Evolutionary conservation across 495 filamentous ascomycete species (phyloP).

Genomic region (Viridothelium virens): DNA sequence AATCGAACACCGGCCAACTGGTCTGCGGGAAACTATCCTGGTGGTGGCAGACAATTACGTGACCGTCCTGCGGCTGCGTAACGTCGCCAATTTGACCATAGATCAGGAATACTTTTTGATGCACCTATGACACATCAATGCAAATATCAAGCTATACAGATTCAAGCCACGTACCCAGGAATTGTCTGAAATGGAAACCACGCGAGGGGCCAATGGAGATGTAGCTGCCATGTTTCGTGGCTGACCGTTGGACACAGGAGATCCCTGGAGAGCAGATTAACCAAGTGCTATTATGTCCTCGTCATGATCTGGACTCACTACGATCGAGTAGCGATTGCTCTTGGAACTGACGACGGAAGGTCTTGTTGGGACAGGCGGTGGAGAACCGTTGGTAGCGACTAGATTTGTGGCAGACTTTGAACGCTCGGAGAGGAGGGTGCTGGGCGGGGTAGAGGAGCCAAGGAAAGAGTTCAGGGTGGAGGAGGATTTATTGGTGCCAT

Average conservation of each 20-base stretch:
- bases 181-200: constrained; percentile 68
- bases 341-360: constrained; percentile 29
- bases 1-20: constrained; percentile 75
- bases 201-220: constrained; percentile 69
- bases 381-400: constrained; percentile 43
- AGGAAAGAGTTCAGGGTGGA: constrained; percentile 56
- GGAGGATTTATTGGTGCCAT: constrained; percentile 44
- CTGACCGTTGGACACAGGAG: constrained; percentile 43
- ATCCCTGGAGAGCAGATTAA: constrained; percentile 47
- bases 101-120: constrained; percentile 80
- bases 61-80: constrained; percentile 68
- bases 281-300: constrained; percentile 23
- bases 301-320: constrained; percentile 22
- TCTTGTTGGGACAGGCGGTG: constrained; percentile 33
- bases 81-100: constrained; percentile 70
- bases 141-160: background rate
- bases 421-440: constrained; percentile 49
- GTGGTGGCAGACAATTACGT: constrained; percentile 67
- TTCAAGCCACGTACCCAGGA: constrained; percentile 58
- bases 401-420: constrained; percentile 47
- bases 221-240: constrained; percentile 44
- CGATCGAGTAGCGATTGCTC: constrained; percentile 37
- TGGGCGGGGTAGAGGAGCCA: constrained; percentile 51
- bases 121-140: constrained; percentile 50
- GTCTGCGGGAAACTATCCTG: constrained; percentile 76